These are phyloP conservation scores for Rachicladosporium sp. DNA, from an alignment of 2,329 filamentous ascomycete species.

Conservation along the genomic window DNA sequence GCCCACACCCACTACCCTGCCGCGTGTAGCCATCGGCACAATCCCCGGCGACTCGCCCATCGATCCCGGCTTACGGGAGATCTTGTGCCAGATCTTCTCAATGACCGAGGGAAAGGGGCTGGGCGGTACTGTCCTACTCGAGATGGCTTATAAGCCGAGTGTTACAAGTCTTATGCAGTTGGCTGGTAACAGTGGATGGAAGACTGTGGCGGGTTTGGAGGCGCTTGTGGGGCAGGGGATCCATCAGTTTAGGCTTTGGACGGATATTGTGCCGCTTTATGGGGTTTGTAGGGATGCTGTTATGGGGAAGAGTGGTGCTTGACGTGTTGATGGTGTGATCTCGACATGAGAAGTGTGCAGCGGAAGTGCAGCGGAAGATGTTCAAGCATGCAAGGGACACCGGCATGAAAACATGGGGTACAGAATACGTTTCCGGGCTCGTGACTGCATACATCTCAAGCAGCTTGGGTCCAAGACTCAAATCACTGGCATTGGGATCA, in stretches of 20 bases:
- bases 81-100: conserved; percentile 45
- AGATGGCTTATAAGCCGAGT: conserved; percentile 92
- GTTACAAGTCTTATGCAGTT: conserved; percentile 76
- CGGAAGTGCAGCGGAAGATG: too few relatives aligned
- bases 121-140: conserved; percentile 51
- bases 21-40: conserved; percentile 70
- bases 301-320: conserved; percentile 15
- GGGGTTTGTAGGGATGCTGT: conserved; percentile 48
- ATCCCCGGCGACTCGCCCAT: conserved; percentile 82
- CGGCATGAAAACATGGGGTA: too few relatives aligned
- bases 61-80: conserved; percentile 55
- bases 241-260: conserved; percentile 72
- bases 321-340: neutral
- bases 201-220: conserved; percentile 73
- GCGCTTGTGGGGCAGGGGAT: conserved; percentile 75
- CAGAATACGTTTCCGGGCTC: too few relatives aligned
- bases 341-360: too few relatives aligned
- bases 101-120: conserved; percentile 25
- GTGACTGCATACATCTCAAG: too few relatives aligned
- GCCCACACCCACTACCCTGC: conserved; percentile 32
- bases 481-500: too few relatives aligned
- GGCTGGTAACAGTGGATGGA: conserved; percentile 67
- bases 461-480: too few relatives aligned
- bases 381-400: too few relatives aligned
- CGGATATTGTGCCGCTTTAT: conserved; percentile 64